Base-by-base conservation (phyloP, 2,329 filamentous ascomycete species). In the Penicillium sp. region DNA sequence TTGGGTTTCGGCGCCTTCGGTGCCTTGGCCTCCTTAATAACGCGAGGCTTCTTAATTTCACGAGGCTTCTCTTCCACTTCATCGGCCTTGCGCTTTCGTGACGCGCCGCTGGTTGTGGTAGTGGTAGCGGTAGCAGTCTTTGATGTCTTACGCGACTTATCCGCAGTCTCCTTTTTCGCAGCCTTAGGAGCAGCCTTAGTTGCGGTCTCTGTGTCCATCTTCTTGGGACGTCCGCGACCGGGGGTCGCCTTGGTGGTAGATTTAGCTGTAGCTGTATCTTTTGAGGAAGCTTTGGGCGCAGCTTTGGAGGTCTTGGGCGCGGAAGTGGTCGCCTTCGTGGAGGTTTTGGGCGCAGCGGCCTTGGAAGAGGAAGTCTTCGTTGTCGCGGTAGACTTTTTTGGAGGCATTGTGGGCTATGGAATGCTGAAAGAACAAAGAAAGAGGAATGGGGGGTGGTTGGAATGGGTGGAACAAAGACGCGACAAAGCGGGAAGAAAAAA, bases 61-160 rank as follows among this genome's bases (percentile, higher is more conserved):
- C 63, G 64, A 43, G 64, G 58, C 36, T 67, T 66, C 47, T 67
- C 67, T 23, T 70, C 64, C 13, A 58, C 61, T 23, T 52, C 58
- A 16, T 67, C 67, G 21, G 68, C 70, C 59, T 72, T 73, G 59
- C 72, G 71, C 63, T 74, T 75, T 57, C 66, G 68, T 5, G 62
- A 59, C 31, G 61, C 52, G 42, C 61, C 46, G 34, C 61, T 45
- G 8, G 60, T 48, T 16, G 61, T 54, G 18, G 55, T 51, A 21
- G 47, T 60, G 21, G 55, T 40, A 14, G 61, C 50, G 16, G 67
- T 53, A 21, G 60, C 49, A 23, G 53, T 39, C 24, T 29, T 59
- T 39, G 62, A 57, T 39, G 63, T 48, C 39, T 64, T 59, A 34
- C 44, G 54, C 48, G 62, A 48, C 45, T 61, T 64, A 10, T 53